Conservation (phyloP, 495 filamentous ascomycete species). For the Usnea hakonensis region DNA sequence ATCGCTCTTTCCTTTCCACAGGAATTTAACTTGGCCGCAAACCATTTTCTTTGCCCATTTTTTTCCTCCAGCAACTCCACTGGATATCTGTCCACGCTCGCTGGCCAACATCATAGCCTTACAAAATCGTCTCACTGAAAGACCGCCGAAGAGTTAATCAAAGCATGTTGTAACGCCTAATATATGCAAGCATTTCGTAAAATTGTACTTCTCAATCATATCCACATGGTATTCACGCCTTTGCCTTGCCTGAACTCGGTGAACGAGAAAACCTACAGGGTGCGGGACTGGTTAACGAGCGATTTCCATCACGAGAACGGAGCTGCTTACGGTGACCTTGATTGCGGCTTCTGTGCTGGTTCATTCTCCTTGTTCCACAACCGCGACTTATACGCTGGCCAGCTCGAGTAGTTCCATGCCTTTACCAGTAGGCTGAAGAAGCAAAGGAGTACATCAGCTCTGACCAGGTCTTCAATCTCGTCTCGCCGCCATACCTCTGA, state of each 20-base stretch:
- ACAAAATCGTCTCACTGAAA: background rate
- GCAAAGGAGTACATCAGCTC: constrained; percentile 2
- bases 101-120: background rate
- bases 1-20: background rate
- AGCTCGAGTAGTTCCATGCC: constrained; percentile 63
- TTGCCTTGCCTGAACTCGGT: constrained; percentile 17
- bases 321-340: constrained; percentile 22
- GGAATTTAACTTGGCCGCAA: background rate
- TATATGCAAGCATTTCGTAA: background rate
- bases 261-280: constrained; percentile 18
- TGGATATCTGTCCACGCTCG: background rate
- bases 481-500: constrained; percentile 48
- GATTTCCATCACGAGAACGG: too few relatives aligned
- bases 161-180: background rate
- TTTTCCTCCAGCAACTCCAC: background rate
- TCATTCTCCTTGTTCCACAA: constrained; percentile 43
- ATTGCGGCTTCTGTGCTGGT: constrained; percentile 5
- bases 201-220: background rate
- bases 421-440: constrained; percentile 54
- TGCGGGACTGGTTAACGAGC: constrained; percentile 16
- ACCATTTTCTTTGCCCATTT: background rate
- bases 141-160: background rate
- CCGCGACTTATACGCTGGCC: constrained; percentile 52
- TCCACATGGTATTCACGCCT: background rate
- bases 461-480: background rate